Evolutionary conservation across 2,329 filamentous ascomycete genomes (phyloP), one percentile per base, ranked within the genome.

Genomic region (Aureobasidium sp.): DNA sequence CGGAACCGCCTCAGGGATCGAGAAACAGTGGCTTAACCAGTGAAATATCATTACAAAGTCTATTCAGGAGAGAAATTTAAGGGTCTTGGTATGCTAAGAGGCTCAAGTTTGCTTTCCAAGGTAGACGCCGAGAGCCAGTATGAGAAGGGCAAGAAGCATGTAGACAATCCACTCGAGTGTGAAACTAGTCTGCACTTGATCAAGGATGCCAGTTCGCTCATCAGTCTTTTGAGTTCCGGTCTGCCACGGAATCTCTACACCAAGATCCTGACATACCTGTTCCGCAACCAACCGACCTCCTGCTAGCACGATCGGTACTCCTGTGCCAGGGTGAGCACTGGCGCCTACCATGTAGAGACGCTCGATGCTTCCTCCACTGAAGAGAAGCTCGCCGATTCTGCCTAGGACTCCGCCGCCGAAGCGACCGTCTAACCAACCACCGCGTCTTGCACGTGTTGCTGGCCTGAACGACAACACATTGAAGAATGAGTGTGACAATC

Each of bases 241-340:
- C 8, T 47, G 60, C 78, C 79, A 81, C 13, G 79, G 78, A 42
- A 77, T 71, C 13, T 55, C 61, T 65, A 76, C 71, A 26, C 67
- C 67, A 64, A 70, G 64, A 69, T 77, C 72, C 61, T 72, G 69
- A 13, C 83, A 66, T 5, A 85, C 76, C 71, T 84, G 79, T 67
- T 81, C 80, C 9, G 74, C 77, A 0, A 83, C 82, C 61, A 90
- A 79, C 71, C 85, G 87, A 9, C 85, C 84, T 0, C 88, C 87
- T 0, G 87, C 87, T 10, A 90, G 75, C 29, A 87, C 85, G 62
- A 91, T 88, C 3, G 88, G 88, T 23, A 91, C 88, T 0, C 88
- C 88, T 0, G 88, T 90, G 1, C 88, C 88, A 0, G 88, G 88
- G 75, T 91, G 88, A 23, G 87, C 88, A 69, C 84, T 87, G 1